phyloP scores from a whole-genome alignment of 345 rosid genomes.

The Gynandropsis gynandra region DNA sequence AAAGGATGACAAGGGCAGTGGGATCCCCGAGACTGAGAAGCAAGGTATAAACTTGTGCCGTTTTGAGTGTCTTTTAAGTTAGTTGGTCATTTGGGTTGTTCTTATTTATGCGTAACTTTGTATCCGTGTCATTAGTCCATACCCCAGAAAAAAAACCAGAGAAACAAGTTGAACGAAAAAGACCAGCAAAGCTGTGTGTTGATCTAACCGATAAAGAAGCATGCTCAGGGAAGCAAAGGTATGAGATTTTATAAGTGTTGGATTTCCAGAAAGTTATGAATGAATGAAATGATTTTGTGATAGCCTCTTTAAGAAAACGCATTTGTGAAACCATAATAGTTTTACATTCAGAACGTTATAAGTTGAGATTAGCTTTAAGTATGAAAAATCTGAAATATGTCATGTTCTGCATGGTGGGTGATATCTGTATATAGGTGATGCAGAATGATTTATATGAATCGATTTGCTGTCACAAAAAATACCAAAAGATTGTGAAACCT shows the following conservation, averaged over 20 bases:
- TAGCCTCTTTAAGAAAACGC: constrained; percentile 1
- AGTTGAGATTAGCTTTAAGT: background rate
- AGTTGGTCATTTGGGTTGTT: constrained; percentile 12
- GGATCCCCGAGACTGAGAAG: constrained; percentile 29
- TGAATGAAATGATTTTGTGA: background rate
- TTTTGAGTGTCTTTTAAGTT: constrained; percentile 24
- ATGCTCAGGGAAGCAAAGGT: constrained; percentile 89
- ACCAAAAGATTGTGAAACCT: too few relatives aligned
- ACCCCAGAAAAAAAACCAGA: constrained; percentile 27
- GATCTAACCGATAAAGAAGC: constrained; percentile 59
- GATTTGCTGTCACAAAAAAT: too few relatives aligned
- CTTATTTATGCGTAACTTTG: constrained; percentile 3
- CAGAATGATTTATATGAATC: too few relatives aligned
- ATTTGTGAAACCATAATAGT: background rate
- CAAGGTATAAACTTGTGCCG: constrained; percentile 22
- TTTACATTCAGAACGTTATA: too few relatives aligned
- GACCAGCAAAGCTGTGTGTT: constrained; percentile 32
- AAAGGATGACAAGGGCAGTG: constrained; percentile 24
- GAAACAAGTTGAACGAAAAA: constrained; percentile 45
- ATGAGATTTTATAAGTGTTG: constrained; percentile 15
- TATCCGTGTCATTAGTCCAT: constrained; percentile 20
- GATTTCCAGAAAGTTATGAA: background rate
- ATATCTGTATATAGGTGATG: too few relatives aligned
- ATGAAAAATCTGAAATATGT: background rate
- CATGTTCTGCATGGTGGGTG: background rate